phyloP scores from a whole-genome alignment of 306 rosid genomes.

The Trifolium dubium region DNA sequence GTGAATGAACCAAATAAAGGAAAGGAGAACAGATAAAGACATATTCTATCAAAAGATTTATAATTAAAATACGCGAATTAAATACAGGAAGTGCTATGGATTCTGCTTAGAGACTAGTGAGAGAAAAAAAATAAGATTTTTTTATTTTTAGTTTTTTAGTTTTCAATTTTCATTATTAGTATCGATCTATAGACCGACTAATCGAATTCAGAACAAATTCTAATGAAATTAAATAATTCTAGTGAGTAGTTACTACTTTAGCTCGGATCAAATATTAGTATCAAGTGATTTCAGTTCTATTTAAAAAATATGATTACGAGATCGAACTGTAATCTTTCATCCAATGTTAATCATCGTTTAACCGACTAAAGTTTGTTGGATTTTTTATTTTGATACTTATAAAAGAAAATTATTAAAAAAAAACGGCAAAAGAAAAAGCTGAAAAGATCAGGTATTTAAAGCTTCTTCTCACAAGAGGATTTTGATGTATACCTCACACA shows the following conservation, averaged over 20 bases:
- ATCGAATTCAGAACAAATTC: no score
- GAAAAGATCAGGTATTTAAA: constrained; percentile 54
- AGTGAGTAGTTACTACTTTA: no score
- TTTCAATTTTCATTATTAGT: no score
- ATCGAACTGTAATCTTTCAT: no score
- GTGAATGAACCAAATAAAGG: constrained; percentile 7
- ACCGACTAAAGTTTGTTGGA: no score
- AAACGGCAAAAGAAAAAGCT: constrained; percentile 26
- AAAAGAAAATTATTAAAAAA: neutral
- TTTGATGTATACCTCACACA: constrained; percentile 37
- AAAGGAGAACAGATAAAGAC: constrained; percentile 41
- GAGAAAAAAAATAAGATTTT: neutral
- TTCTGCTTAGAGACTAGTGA: constrained; percentile 21
- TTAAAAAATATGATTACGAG: no score
- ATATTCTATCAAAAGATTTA: constrained; percentile 34
- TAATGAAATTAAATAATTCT: no score
- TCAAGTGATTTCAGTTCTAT: no score
- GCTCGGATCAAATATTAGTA: no score
- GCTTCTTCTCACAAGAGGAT: constrained; percentile 32
- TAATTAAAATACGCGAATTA: constrained; percentile 14
- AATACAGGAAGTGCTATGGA: constrained; percentile 30
- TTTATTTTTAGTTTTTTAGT: no score
- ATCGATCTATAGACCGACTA: no score
- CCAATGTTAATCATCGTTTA: no score
- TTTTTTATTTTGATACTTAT: neutral